phyloP scores from a whole-genome alignment of 1,284 basidiomycete genomes.

The Marasmius fiardii region DNA sequence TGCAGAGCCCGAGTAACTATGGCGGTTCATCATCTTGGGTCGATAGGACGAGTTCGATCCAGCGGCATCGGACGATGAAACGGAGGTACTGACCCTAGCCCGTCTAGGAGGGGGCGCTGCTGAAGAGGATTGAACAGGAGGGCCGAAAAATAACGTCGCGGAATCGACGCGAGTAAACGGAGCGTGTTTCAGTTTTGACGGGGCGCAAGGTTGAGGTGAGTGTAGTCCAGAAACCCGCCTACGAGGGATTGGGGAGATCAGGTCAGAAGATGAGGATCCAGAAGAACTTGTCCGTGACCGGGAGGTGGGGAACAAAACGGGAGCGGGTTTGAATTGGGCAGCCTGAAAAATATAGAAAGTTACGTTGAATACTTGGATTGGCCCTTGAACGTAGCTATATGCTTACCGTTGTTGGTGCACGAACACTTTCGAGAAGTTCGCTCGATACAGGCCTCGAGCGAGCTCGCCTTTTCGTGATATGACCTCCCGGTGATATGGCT shows the following conservation, averaged over 20 bases:
- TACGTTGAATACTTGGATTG: slow-evolving; percentile 17
- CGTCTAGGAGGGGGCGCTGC: slow-evolving; percentile 28
- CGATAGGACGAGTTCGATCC: slow-evolving; percentile 19
- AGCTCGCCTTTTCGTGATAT: slow-evolving; percentile 67
- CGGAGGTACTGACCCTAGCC: slow-evolving; percentile 28
- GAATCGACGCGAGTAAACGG: slow-evolving; percentile 40
- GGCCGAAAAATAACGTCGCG: slow-evolving; percentile 72
- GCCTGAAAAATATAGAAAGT: slow-evolving; percentile 13
- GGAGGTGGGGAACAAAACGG: slow-evolving; percentile 29
- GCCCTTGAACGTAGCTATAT: slow-evolving; percentile 15
- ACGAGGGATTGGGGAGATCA: slow-evolving; percentile 45
- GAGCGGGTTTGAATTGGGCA: slow-evolving; percentile 13
- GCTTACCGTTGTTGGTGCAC: slow-evolving; percentile 37
- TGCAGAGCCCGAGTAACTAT: slow-evolving; percentile 53
- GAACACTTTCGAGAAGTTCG: slow-evolving; percentile 53
- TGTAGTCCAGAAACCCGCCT: slow-evolving; percentile 38
- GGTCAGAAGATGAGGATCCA: slow-evolving; percentile 31
- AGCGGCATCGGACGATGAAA: slow-evolving; percentile 19
- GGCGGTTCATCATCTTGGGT: slow-evolving; percentile 41
- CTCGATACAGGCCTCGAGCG: slow-evolving; percentile 64
- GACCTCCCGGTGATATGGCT: slow-evolving; percentile 69
- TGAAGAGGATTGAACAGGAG: slow-evolving; percentile 42
- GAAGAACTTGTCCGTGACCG: slow-evolving; percentile 30
- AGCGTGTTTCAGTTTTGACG: slow-evolving; percentile 17
- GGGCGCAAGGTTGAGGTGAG: slow-evolving; percentile 21